phyloP scores from a whole-genome alignment of 306 rosid species.

The Sindora glabra region DNA sequence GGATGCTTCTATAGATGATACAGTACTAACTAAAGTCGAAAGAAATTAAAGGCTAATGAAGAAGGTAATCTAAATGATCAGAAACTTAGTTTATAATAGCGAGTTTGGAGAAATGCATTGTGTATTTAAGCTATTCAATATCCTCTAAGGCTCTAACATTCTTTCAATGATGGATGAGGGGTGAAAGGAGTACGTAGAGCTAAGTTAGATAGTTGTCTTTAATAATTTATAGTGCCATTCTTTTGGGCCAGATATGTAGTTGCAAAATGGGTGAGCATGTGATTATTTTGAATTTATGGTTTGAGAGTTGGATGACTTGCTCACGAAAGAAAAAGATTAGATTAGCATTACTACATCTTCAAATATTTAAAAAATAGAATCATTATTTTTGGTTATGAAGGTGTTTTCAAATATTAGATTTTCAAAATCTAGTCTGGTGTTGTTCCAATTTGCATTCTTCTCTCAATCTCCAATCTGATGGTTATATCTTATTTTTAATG shows the following conservation, averaged over 20 bases:
- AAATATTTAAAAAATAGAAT: not conserved
- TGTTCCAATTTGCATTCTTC: too few species aligned
- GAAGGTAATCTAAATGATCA: not conserved
- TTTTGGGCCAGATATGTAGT: not conserved
- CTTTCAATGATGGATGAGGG: not conserved
- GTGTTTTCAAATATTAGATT: not conserved
- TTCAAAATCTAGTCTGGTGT: too few species aligned
- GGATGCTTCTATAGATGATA: not conserved
- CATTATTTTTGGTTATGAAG: not conserved
- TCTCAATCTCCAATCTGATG: too few species aligned
- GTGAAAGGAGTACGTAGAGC: not conserved
- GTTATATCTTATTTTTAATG: conserved; percentile 1
- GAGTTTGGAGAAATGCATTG: too few species aligned
- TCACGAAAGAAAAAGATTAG: not conserved
- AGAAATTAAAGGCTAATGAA: not conserved
- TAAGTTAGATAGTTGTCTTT: conserved; percentile 13
- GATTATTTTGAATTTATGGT: not conserved
- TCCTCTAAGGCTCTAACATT: not conserved
- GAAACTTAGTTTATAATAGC: not conserved
- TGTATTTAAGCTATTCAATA: not conserved
- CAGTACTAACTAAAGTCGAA: not conserved
- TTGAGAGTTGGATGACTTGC: not conserved
- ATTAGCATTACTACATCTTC: not conserved
- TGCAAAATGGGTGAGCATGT: too few species aligned
- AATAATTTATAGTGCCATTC: not conserved